phyloP scores from a whole-genome alignment of 176 grass and related monocot genomes.

The Eragrostis nindensis region DNA sequence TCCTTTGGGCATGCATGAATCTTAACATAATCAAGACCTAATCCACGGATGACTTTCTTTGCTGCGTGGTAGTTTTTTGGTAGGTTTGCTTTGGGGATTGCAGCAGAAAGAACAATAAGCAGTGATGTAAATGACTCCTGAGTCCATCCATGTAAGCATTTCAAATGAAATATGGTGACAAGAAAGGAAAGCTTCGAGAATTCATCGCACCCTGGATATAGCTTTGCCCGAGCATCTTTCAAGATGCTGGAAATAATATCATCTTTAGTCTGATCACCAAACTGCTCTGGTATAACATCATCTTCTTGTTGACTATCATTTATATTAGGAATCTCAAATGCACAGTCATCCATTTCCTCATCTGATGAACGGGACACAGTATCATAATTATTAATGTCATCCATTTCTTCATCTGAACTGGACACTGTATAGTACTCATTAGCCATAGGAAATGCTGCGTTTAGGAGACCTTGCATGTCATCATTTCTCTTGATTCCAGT shows the following conservation, averaged over 20 bases:
- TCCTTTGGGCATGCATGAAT: slow-evolving; percentile 44
- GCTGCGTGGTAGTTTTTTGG: slow-evolving; percentile 28
- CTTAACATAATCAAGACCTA: slow-evolving; percentile 10
- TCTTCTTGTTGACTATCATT: background rate
- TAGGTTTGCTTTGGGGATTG: slow-evolving; percentile 21
- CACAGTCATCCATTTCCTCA: too few relatives aligned
- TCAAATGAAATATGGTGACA: slow-evolving; percentile 25
- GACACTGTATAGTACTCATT: background rate
- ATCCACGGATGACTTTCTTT: slow-evolving; percentile 30
- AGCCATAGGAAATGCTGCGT: background rate
- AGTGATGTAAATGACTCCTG: slow-evolving; percentile 20
- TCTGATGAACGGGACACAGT: background rate
- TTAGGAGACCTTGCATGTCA: background rate
- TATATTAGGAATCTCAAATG: background rate
- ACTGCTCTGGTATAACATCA: background rate
- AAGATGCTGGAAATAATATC: background rate
- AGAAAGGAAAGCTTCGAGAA: slow-evolving; percentile 28
- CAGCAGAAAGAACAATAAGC: background rate
- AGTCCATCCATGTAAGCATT: slow-evolving; percentile 29
- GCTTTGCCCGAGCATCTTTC: slow-evolving; percentile 23
- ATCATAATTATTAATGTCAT: background rate
- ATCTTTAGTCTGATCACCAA: background rate
- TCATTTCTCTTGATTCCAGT: background rate
- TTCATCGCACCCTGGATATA: background rate
- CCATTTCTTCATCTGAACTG: background rate